Base-by-base conservation (phyloP, 2,329 filamentous ascomycete genomes). In the Pyricularia sp. region DNA sequence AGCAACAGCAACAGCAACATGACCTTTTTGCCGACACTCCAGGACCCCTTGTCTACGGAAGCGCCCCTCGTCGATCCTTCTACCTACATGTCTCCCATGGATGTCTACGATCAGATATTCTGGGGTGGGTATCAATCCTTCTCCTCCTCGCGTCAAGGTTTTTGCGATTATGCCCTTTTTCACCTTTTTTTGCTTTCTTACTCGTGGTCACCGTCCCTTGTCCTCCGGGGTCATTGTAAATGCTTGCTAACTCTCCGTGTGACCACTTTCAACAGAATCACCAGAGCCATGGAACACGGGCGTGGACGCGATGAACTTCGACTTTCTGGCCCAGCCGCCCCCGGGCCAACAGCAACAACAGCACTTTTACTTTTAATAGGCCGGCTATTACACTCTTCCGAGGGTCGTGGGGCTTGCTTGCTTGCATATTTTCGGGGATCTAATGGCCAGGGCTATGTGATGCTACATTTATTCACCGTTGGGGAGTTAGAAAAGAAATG, bases 31-130 rank as follows among this genome's bases (percentile, higher is more conserved):
- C 78, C 78, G 58, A 74, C 79, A 61, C 76, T 84, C 70, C 79
- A 77, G 65, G 73, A 72, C 20, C 76, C n/a, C 11, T 64, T 17
- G 28, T 36, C 59, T 30, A 42, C 25, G 58, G 58, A 17, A 20
- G n/a, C 9, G 36, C 17, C 50, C 1, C 25, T 28, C 12, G 78
- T 86, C 12, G 87, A 89, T 70, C 85, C 85, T 20, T 80, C 83
- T 3, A 80, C 86, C 42, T 85, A 87, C 72, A 86, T 90, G 81
- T 88, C 87, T 55, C 88, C 88, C 0, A 87, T 90, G 86, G 88
- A 90, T 70, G 78, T 90, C 0, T 90, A 89, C 74, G 87, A 90
- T 73, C 88, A 86, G 4, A 90, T 90, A 64, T 90, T 89, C 79
- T 89, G 86, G 83, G 87, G 87, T 89, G 78, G 63, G 28, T n/a